Evolutionary conservation across 2,329 filamentous ascomycete species (phyloP).

Genomic region (Sporothrix brunneoviolacea): DNA sequence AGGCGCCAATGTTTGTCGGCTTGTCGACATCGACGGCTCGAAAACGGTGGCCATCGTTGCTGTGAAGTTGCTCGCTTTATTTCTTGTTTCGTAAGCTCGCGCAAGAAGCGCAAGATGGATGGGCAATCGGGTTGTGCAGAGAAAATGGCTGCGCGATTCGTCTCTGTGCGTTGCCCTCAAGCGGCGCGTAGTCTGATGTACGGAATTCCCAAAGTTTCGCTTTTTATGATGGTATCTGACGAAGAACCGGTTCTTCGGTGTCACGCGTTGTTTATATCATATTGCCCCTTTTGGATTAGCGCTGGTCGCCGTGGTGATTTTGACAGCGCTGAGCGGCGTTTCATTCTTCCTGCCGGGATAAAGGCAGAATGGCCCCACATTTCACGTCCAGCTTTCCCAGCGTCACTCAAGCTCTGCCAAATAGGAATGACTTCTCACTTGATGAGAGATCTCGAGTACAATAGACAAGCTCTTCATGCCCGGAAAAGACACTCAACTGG

Average conservation of each 20-base stretch:
- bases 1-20: conserved; percentile 52
- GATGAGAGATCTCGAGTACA: no score
- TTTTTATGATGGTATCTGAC: no score
- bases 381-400: conserved; percentile 1
- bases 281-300: conserved; percentile 11
- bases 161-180: no score
- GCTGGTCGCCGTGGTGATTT: conserved; percentile 16
- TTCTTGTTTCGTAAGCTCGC: background rate
- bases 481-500: no score
- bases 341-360: conserved; percentile 10
- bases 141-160: no score
- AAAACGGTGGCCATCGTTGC: conserved; percentile 52
- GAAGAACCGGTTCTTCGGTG: no score
- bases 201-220: no score
- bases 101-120: no score
- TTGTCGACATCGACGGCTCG: conserved; percentile 62
- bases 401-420: conserved; percentile 2
- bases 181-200: no score
- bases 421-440: background rate
- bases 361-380: background rate
- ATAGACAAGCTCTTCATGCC: no score
- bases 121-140: no score
- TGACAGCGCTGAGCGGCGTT: background rate
- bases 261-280: conserved; percentile 13
- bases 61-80: background rate